Percentiles rank a stretch among this genome's conserved stretches.
Conservation (phyloP, 1,284 basidiomycete species). For the Cutaneotrichosporon daszewskae region DNA sequence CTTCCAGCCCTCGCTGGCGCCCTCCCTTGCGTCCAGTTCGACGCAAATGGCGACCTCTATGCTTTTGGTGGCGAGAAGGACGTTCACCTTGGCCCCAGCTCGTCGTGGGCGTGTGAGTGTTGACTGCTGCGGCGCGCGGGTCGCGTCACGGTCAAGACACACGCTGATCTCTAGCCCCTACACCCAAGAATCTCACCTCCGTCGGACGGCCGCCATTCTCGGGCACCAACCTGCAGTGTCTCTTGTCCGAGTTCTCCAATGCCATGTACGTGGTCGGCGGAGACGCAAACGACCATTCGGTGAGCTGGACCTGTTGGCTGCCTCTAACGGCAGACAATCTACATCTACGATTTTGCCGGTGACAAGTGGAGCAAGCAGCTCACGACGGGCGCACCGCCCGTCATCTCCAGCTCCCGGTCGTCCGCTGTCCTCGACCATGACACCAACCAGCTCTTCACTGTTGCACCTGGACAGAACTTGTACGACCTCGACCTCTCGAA, state of each 20-base stretch:
- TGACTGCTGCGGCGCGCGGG: too few species aligned
- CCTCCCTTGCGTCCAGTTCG: conserved; percentile 45
- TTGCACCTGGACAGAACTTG: conserved; percentile 21
- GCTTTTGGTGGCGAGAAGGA: conserved; percentile 46
- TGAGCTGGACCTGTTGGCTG: conserved; percentile 17
- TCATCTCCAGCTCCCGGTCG: conserved; percentile 38
- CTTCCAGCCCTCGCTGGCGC: conserved; percentile 28
- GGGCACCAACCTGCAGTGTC: conserved; percentile 44
- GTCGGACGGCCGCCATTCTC: conserved; percentile 46
- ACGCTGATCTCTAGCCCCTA: not conserved
- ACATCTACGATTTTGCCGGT: conserved; percentile 45
- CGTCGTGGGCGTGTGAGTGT: conserved; percentile 43
- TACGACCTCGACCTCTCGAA: conserved; percentile 63
- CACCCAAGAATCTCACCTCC: conserved; percentile 32
- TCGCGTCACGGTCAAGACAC: not conserved
- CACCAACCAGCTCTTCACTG: conserved; percentile 67
- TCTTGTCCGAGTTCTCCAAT: conserved; percentile 46
- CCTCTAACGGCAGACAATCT: conserved; percentile 25
- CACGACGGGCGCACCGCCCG: conserved; percentile 35
- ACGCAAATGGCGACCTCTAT: conserved; percentile 43
- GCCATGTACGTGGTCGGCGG: conserved; percentile 72
- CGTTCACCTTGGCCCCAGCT: conserved; percentile 40
- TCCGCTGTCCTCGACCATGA: conserved; percentile 74
- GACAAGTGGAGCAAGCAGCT: conserved; percentile 45
- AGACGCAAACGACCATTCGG: conserved; percentile 60